Evolutionary conservation across 768 basidiomycete species (phyloP).

Genomic region (Xerocomus potaroensis): DNA sequence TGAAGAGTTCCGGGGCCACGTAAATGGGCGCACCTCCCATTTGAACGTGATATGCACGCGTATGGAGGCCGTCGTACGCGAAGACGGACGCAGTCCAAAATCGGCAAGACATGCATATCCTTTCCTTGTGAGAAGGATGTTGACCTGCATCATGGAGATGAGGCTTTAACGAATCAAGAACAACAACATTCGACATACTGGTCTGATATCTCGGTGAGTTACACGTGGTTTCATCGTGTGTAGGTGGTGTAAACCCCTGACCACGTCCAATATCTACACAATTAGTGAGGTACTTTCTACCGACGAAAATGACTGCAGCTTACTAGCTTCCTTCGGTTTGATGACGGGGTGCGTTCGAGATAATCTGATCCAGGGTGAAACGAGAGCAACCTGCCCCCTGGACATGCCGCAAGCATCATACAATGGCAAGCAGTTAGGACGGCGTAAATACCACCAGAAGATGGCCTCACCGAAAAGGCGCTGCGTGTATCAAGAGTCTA

Average conservation of each 20-base stretch:
- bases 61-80: conserved; percentile 10
- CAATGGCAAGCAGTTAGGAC: conserved; percentile 35
- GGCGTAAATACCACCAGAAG: conserved; percentile 32
- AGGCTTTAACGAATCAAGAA: background rate
- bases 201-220: conserved; percentile 30
- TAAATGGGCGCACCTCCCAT: conserved; percentile 17
- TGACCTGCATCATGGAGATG: conserved; percentile 33
- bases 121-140: conserved; percentile 41
- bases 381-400: conserved; percentile 18
- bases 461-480: conserved; percentile 30
- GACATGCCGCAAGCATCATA: conserved; percentile 29
- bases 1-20: conserved; percentile 26
- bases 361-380: conserved; percentile 38
- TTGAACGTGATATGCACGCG: conserved; percentile 2
- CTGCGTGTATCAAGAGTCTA: conserved; percentile 6
- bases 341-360: conserved; percentile 22
- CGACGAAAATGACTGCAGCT: conserved; percentile 5
- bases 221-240: conserved; percentile 39
- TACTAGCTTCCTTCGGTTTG: conserved; percentile 31
- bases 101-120: conserved; percentile 46
- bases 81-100: conserved; percentile 35
- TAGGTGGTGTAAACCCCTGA: conserved; percentile 40
- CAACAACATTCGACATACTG: conserved; percentile 15
- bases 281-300: background rate
- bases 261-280: conserved; percentile 39